Percentiles rank a stretch among this genome's conserved stretches.
Conservation (phyloP, 192 early-diverging fungal species). For the Entomortierella lignicola region DNA sequence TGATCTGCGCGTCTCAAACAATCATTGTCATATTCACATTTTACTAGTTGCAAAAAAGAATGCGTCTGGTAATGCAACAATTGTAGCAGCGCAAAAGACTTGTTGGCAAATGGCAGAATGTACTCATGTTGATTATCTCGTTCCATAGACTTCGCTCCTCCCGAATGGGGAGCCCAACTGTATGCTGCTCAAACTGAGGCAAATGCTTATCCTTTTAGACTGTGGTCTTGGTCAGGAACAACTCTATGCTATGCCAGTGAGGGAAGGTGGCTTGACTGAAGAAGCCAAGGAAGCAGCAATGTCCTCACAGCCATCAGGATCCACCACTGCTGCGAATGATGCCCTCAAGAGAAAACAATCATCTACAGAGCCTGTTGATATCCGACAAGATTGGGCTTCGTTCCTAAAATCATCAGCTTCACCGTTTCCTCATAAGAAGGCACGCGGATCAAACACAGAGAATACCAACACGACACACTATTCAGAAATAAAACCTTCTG, state of each 20-base stretch:
- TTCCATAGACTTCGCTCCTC: conserved; percentile 39
- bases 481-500: background rate
- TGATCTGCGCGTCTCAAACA: background rate
- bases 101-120: background rate
- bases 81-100: background rate
- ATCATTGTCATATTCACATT: background rate
- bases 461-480: background rate
- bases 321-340: background rate
- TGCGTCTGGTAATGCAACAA: conserved; percentile 20
- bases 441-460: background rate
- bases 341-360: conserved; percentile 22
- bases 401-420: conserved; percentile 30
- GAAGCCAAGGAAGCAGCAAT: conserved; percentile 13
- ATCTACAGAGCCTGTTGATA: conserved; percentile 7
- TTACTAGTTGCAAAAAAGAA: background rate
- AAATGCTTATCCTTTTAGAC: conserved; percentile 58
- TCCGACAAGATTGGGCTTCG: conserved; percentile 52
- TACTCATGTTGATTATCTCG: background rate
- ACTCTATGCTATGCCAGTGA: conserved; percentile 49
- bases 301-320: background rate
- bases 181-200: conserved; percentile 52
- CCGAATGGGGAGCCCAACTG: conserved; percentile 55
- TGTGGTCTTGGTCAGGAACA: conserved; percentile 54
- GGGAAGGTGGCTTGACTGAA: conserved; percentile 32
- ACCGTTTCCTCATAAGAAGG: conserved; percentile 21